Conservation (phyloP, 345 rosid genomes). For the Lepidium didymum region DNA sequence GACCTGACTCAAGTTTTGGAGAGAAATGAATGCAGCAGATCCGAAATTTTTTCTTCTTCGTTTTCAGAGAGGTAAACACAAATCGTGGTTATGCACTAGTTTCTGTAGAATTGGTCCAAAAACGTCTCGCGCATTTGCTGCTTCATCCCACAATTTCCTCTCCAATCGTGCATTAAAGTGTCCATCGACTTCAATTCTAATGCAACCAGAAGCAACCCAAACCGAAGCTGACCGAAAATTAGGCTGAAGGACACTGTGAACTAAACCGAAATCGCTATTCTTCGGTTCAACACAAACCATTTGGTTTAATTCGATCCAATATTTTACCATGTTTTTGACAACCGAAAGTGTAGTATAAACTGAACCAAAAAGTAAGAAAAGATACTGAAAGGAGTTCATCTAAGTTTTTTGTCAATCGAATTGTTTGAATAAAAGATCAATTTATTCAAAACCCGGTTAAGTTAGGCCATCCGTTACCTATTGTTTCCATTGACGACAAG, state of each 20-base stretch:
- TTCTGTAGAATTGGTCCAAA: slow-evolving; percentile 28
- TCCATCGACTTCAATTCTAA: neutral
- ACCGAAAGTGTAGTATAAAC: neutral
- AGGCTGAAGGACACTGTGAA: too few species aligned
- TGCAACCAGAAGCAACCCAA: neutral
- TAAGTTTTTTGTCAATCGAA: too few species aligned
- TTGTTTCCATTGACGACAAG: neutral
- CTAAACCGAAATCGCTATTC: neutral
- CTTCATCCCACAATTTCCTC: slow-evolving; percentile 23
- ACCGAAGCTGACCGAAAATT: neutral
- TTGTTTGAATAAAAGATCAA: neutral
- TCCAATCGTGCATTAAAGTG: slow-evolving; percentile 21
- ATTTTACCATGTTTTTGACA: neutral
- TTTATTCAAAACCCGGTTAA: neutral
- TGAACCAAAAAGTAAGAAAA: neutral
- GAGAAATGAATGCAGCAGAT: slow-evolving; percentile 20
- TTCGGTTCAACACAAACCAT: neutral
- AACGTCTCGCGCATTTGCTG: slow-evolving; percentile 34
- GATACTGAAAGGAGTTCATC: neutral
- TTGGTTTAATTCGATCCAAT: neutral
- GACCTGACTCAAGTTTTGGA: slow-evolving; percentile 21
- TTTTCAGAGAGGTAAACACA: slow-evolving; percentile 8
- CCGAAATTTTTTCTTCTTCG: neutral
- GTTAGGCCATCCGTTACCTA: neutral
- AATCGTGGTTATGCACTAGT: neutral